Conservation (phyloP, 2,329 filamentous ascomycete genomes). For the Apiospora koreana region DNA sequence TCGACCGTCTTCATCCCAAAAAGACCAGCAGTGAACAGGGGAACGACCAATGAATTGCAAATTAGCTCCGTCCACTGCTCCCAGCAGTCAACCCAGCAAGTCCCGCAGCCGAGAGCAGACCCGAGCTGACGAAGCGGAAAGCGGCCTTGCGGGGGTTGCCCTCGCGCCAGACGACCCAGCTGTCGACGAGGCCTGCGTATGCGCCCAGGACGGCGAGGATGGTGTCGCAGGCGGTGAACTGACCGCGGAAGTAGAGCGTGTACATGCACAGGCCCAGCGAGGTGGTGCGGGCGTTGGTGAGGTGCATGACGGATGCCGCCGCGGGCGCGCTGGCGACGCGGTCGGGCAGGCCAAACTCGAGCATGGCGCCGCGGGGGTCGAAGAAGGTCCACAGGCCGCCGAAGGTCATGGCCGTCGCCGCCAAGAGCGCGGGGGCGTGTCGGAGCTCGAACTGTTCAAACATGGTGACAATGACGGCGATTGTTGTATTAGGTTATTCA, state of each 20-base stretch:
- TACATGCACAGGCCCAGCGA: constrained; percentile 24
- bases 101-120: neutral
- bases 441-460: constrained; percentile 15
- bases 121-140: neutral
- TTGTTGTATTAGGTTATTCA: neutral
- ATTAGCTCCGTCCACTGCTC: neutral
- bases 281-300: constrained; percentile 25
- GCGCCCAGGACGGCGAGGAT: constrained; percentile 25
- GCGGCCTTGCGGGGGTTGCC: constrained; percentile 11
- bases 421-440: constrained; percentile 20
- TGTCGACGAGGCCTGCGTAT: constrained; percentile 28
- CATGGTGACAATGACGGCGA: constrained; percentile 13
- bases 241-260: constrained; percentile 23
- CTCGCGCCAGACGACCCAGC: constrained; percentile 27
- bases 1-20: too few relatives aligned
- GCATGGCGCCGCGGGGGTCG: constrained; percentile 24
- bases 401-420: constrained; percentile 23
- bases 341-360: constrained; percentile 27
- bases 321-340: constrained; percentile 23
- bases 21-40: too few relatives aligned
- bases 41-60: too few relatives aligned
- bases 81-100: neutral
- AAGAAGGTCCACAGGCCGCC: constrained; percentile 28
- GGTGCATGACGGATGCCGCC: constrained; percentile 23
- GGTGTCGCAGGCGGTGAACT: constrained; percentile 23